Conservation (phyloP, 2,329 filamentous ascomycete genomes). For the Aotearoamyces nothofagi region DNA sequence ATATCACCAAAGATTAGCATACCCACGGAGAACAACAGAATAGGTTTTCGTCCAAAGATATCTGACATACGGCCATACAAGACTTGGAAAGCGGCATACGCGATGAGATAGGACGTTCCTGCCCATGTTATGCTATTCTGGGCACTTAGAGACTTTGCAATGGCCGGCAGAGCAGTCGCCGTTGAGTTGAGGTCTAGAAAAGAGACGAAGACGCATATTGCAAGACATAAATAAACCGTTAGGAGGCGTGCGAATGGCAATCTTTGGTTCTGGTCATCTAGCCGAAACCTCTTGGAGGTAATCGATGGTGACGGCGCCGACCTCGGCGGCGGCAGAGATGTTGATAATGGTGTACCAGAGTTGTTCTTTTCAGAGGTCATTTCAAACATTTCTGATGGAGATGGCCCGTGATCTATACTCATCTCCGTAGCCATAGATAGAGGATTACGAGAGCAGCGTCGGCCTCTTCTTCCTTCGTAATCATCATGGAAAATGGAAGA, state of each 20-base stretch:
- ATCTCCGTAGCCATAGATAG: too few species aligned
- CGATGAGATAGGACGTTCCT: constrained; percentile 57
- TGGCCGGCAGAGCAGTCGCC: constrained; percentile 20
- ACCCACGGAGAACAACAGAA: constrained; percentile 48
- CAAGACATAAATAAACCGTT: not conserved
- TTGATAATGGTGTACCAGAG: too few species aligned
- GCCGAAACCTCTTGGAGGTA: not conserved
- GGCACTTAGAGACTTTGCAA: not conserved
- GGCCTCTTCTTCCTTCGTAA: too few species aligned
- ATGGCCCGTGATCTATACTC: too few species aligned
- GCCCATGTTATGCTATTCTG: constrained; percentile 60
- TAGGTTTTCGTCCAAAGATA: constrained; percentile 45
- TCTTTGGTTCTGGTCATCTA: constrained; percentile 1
- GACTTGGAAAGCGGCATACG: constrained; percentile 56
- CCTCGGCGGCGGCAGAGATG: too few species aligned
- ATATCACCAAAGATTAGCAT: constrained; percentile 48
- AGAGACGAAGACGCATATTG: constrained; percentile 28
- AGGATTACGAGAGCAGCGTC: too few species aligned
- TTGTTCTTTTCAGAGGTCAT: too few species aligned
- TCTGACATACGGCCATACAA: constrained; percentile 59
- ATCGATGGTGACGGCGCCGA: too few species aligned
- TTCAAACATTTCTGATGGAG: too few species aligned
- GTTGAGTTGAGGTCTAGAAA: constrained; percentile 43
- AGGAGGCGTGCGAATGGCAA: constrained; percentile 1
- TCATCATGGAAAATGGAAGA: too few species aligned